These are phyloP conservation scores for Malassezia pachydermatis DNA, from an alignment of 1,284 basidiomycete species.

Conservation along the genomic window DNA sequence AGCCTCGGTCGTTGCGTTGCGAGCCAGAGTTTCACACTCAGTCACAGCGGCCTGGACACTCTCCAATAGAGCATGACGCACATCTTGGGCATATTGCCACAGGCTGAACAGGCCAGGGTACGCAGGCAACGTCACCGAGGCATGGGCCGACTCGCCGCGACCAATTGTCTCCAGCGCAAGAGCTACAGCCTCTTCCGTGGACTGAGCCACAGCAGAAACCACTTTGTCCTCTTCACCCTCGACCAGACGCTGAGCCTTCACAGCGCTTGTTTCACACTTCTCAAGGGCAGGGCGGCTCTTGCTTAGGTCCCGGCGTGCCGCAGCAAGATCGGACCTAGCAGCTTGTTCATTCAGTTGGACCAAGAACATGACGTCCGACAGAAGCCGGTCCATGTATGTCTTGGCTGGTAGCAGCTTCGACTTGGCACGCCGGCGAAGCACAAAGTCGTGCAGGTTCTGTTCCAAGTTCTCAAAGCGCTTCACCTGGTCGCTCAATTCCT, in stretches of 20 bases:
- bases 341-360: slow-evolving; percentile 75
- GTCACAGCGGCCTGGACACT: slow-evolving; percentile 74
- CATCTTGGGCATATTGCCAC: slow-evolving; percentile 80
- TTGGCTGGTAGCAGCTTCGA: slow-evolving; percentile 92
- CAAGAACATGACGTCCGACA: slow-evolving; percentile 78
- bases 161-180: slow-evolving; percentile 68
- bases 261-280: slow-evolving; percentile 66
- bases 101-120: slow-evolving; percentile 79
- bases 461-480: slow-evolving; percentile 75
- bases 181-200: slow-evolving; percentile 53
- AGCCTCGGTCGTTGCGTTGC: slow-evolving; percentile 60
- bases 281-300: slow-evolving; percentile 72
- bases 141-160: slow-evolving; percentile 57
- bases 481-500: slow-evolving; percentile 48
- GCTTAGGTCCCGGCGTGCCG: slow-evolving; percentile 63
- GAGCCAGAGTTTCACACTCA: slow-evolving; percentile 72
- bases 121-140: slow-evolving; percentile 52
- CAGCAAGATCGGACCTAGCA: slow-evolving; percentile 68
- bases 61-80: slow-evolving; percentile 65
- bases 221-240: slow-evolving; percentile 71
- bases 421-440: slow-evolving; percentile 84
- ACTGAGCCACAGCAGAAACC: slow-evolving; percentile 55
- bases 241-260: slow-evolving; percentile 66
- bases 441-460: slow-evolving; percentile 83
- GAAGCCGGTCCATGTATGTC: slow-evolving; percentile 79